Percentiles rank a stretch among this genome's conserved stretches.
Conservation (phyloP, 2,329 filamentous ascomycete genomes). For the Leptographium lundbergii region DNA sequence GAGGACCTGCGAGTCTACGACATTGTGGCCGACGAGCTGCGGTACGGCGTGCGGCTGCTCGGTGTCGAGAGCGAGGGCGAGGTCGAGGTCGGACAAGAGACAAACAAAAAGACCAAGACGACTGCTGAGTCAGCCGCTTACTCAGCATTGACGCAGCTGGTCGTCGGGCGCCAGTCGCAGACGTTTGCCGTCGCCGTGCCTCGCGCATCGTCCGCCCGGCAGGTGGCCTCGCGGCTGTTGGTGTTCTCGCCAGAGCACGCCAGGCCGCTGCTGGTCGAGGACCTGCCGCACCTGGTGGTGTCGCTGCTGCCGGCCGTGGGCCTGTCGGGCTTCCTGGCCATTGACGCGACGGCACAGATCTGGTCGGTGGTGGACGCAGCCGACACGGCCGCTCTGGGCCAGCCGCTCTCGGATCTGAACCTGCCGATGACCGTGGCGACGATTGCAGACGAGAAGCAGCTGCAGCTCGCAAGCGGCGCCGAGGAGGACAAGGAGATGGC, state of each 20-base stretch:
- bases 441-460: constrained; percentile 18
- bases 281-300: constrained; percentile 46
- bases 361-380: constrained; percentile 49
- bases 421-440: constrained; percentile 19
- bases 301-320: constrained; percentile 52
- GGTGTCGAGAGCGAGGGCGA: not conserved
- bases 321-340: constrained; percentile 58
- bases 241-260: constrained; percentile 50
- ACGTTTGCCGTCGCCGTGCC: constrained; percentile 53
- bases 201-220: constrained; percentile 8
- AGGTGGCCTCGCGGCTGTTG: constrained; percentile 40
- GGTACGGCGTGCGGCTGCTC: constrained; percentile 48
- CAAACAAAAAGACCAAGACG: not conserved
- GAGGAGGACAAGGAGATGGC: constrained; percentile 17
- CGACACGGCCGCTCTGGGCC: constrained; percentile 38
- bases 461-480: constrained; percentile 22
- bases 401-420: constrained; percentile 41
- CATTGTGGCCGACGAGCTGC: constrained; percentile 63
- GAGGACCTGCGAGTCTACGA: constrained; percentile 69
- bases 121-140: constrained; percentile 16
- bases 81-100: not conserved
- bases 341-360: constrained; percentile 67
- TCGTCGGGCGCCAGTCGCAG: constrained; percentile 53
- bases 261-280: constrained; percentile 45
- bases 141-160: constrained; percentile 49